Percentiles rank a stretch among this genome's conserved stretches.
phyloP scores from a whole-genome alignment of 2,329 filamentous ascomycete genomes.

The Botrytis paeoniae region DNA sequence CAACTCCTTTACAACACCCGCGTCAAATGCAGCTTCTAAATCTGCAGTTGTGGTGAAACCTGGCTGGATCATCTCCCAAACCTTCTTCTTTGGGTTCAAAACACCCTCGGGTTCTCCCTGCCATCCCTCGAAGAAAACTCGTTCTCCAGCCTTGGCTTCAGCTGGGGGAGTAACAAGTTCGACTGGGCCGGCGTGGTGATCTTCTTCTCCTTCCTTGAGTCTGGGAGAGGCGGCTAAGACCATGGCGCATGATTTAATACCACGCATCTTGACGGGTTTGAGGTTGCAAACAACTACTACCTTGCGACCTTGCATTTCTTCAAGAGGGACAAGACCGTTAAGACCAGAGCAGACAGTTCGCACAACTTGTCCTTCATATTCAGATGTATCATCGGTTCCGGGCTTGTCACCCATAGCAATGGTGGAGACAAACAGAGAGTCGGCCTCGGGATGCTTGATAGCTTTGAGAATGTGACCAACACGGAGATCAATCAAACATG shows the following conservation, averaged over 20 bases:
- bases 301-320: constrained; percentile 95
- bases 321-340: constrained; percentile 86
- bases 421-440: constrained; percentile 92
- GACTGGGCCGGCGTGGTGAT: constrained; percentile 84
- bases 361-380: constrained; percentile 87
- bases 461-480: constrained; percentile 98
- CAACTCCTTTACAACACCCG: constrained; percentile 69
- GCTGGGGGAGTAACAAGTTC: constrained; percentile 85
- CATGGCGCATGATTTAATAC: constrained; percentile 80
- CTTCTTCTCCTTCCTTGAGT: constrained; percentile 74
- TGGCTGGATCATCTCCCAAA: constrained; percentile 96
- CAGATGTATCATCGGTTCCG: constrained; percentile 81
- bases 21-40: constrained; percentile 85
- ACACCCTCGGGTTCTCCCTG: constrained; percentile 87
- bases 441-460: constrained; percentile 91
- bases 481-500: constrained; percentile 85
- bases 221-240: constrained; percentile 91
- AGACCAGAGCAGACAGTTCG: constrained; percentile 96
- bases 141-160: constrained; percentile 76
- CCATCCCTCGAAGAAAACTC: constrained; percentile 93
- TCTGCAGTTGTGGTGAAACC: constrained; percentile 86
- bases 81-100: constrained; percentile 99
- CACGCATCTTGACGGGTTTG: constrained; percentile 99
- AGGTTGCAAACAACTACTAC: constrained; percentile 96
- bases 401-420: constrained; percentile 89